Base-by-base conservation (phyloP, 2,329 filamentous ascomycete species). In the Cladosporium sp. region DNA sequence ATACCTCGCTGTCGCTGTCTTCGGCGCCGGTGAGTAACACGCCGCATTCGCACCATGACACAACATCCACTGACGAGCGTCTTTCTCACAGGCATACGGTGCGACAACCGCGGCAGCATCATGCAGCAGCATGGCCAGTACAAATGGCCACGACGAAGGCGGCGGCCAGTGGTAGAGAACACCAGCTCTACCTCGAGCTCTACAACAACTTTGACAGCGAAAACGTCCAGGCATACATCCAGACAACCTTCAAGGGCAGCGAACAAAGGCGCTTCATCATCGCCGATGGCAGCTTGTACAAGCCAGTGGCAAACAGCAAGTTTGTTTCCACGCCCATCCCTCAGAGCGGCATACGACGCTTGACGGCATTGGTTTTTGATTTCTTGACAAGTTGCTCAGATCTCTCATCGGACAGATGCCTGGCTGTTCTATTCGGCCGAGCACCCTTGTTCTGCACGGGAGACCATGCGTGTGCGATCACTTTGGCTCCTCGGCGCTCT, bases 121-220 rank as follows among this genome's bases (percentile, higher is more conserved):
- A 46, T 12, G 40, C 40, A 46, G 40, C 40, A 46, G 7, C 40
- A 46, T 23, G n/a, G 40, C 40, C 40, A 21, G 33, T 35, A 35
- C 33, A 10, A 12, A 35, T 35, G 33, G n/a, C 40, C 40, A 21
- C 40, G 40, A 8, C 40, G n/a, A 46, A 12, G 14, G 40, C 12
- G 40, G 40, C n/a, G 40, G 40, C n/a, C 40, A 46, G n/a, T 46
- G 40, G 40, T 46, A 46, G 40, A 46, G 40, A 46, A 7, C 40
- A 8, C 8, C 40, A 21, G 40, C 40, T 46, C 40, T 23, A 50
- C 31, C 40, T 71, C n/a, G 67, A 66, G 4, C 69, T 83, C 3
- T 72, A 80, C 68, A 83, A 83, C 68, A 81, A 80, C 66, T 75
- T 80, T 49, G 66, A 67, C 10, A 76, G 74, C 3, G 64, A 68